phyloP scores from a whole-genome alignment of 768 basidiomycete species.

The Boletales sp. region DNA sequence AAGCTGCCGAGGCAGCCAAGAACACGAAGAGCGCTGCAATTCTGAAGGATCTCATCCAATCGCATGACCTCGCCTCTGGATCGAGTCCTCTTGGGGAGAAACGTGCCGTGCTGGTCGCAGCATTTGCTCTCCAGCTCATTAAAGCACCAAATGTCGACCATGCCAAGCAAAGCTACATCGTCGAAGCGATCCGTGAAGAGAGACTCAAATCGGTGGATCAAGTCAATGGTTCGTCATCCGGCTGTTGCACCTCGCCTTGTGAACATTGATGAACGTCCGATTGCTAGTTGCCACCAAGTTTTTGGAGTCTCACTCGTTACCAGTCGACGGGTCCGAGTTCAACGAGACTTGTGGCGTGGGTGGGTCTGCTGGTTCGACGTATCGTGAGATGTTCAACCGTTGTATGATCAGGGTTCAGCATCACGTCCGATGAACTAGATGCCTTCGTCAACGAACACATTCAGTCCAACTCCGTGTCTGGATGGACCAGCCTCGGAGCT shows the following conservation, averaged over 20 bases:
- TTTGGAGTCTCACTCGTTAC: slow-evolving; percentile 53
- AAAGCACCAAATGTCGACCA: slow-evolving; percentile 51
- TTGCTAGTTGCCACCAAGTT: slow-evolving; percentile 59
- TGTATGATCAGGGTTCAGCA: slow-evolving; percentile 63
- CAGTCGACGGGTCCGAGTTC: slow-evolving; percentile 69
- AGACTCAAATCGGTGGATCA: slow-evolving; percentile 81
- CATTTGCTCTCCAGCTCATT: slow-evolving; percentile 57
- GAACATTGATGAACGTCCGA: slow-evolving; percentile 3
- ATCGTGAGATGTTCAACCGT: slow-evolving; percentile 1
- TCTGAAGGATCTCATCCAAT: slow-evolving; percentile 66
- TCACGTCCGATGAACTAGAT: slow-evolving; percentile 64
- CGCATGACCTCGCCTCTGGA: slow-evolving; percentile 40
- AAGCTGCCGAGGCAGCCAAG: slow-evolving; percentile 81
- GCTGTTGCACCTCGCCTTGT: background rate
- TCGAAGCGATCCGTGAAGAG: slow-evolving; percentile 66
- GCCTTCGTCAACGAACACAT: slow-evolving; percentile 56
- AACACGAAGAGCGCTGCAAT: slow-evolving; percentile 70
- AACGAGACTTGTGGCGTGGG: slow-evolving; percentile 84
- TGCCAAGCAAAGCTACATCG: slow-evolving; percentile 56
- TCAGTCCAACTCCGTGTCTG: slow-evolving; percentile 47
- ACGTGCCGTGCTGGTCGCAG: slow-evolving; percentile 64
- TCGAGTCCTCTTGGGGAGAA: slow-evolving; percentile 65
- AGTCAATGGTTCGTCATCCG: slow-evolving; percentile 62
- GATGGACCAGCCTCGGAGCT: slow-evolving; percentile 75
- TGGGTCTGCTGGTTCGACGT: slow-evolving; percentile 35